Conservation (phyloP, 2,329 filamentous ascomycete species). For the Penicillium sp. region DNA sequence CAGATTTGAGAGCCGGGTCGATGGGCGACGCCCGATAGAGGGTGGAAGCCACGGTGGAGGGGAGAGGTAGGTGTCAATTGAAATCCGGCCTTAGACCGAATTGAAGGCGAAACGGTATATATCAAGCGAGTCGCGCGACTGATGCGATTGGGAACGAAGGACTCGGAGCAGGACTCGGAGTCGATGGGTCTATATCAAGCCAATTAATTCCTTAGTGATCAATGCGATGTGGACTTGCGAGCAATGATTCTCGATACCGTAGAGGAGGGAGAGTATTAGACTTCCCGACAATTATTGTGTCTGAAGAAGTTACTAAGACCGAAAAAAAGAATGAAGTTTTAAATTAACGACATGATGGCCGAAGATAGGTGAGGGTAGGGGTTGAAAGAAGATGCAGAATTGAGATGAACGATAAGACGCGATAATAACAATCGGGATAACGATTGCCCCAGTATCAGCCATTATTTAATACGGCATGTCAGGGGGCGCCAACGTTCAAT, state of each 20-base stretch:
- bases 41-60: constrained; percentile 61
- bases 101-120: constrained; percentile 12
- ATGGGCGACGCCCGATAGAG: constrained; percentile 61
- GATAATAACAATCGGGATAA: constrained; percentile 15
- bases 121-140: constrained; percentile 4
- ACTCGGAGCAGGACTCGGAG: neutral
- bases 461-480: constrained; percentile 3
- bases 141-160: neutral
- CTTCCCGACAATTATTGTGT: neutral
- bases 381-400: constrained; percentile 12
- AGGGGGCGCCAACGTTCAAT: neutral
- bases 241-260: neutral
- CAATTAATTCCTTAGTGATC: neutral
- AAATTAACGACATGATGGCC: constrained; percentile 7
- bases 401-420: constrained; percentile 10
- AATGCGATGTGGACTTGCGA: neutral
- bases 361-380: constrained; percentile 10
- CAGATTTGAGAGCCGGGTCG: constrained; percentile 48
- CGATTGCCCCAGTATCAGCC: constrained; percentile 9
- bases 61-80: constrained; percentile 45
- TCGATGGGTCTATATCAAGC: neutral
- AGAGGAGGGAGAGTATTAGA: neutral
- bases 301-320: neutral
- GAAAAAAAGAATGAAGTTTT: neutral
- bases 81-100: constrained; percentile 40